phyloP scores from a whole-genome alignment of 352 stramenopile genomes.

The Phytopythium cucurbitacearum region DNA sequence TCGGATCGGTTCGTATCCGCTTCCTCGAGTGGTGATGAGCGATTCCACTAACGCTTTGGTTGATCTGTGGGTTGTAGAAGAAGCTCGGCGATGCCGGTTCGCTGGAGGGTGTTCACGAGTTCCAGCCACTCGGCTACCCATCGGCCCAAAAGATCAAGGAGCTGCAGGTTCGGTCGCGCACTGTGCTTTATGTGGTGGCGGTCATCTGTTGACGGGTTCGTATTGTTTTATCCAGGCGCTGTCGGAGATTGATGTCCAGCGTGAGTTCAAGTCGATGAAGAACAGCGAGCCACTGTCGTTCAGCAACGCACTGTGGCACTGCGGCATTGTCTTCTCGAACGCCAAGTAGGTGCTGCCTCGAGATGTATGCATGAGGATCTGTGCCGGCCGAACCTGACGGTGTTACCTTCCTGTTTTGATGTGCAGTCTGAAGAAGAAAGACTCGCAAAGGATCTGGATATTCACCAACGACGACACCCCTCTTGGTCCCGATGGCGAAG shows the following conservation, averaged over 20 bases:
- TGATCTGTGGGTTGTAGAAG: constrained; percentile 16
- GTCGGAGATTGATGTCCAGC: constrained; percentile 36
- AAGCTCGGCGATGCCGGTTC: constrained; percentile 54
- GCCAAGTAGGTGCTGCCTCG: constrained; percentile 43
- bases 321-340: constrained; percentile 72
- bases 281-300: constrained; percentile 59
- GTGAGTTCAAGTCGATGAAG: constrained; percentile 49
- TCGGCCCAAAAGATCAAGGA: constrained; percentile 74
- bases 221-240: constrained; percentile 24
- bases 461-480: constrained; percentile 81
- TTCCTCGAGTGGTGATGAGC: too few species aligned
- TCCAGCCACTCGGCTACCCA: constrained; percentile 68
- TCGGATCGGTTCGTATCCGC: constrained; percentile 46
- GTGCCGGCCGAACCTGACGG: not conserved
- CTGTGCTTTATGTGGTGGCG: not conserved
- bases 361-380: not conserved
- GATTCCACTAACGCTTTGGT: not conserved
- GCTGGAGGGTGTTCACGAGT: constrained; percentile 71
- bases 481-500: constrained; percentile 41
- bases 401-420: constrained; percentile 1
- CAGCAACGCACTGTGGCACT: constrained; percentile 84
- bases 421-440: constrained; percentile 78
- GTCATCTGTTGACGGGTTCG: not conserved
- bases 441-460: constrained; percentile 82
- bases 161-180: constrained; percentile 25